Conservation (phyloP, 2,329 filamentous ascomycete genomes). For the Ceratocystis albifundus region DNA sequence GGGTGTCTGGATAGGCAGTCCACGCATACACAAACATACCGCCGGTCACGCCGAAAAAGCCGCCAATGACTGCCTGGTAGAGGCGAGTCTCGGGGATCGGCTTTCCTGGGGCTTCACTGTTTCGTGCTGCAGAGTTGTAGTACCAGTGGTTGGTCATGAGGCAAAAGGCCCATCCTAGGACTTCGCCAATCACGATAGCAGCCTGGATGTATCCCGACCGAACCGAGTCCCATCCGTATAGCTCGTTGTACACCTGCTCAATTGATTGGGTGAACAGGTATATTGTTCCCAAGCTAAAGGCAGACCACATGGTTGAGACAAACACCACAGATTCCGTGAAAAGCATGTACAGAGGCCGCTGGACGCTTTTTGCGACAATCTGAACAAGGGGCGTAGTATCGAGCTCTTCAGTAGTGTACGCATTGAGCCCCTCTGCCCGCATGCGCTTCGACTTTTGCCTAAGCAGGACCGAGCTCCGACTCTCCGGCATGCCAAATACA, state of each 20-base stretch:
- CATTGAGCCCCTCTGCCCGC: conserved; percentile 13
- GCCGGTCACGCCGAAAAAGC: conserved; percentile 26
- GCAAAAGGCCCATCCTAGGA: conserved; percentile 23
- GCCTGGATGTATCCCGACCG: conserved; percentile 21
- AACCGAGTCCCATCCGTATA: conserved; percentile 25
- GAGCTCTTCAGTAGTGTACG: conserved; percentile 19
- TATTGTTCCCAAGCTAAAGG: conserved; percentile 26
- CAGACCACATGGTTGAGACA: conserved; percentile 37
- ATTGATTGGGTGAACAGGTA: conserved; percentile 27
- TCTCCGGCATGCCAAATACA: conserved; percentile 21
- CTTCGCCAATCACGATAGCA: conserved; percentile 19
- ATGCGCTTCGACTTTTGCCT: conserved; percentile 18
- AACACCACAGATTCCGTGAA: conserved; percentile 40
- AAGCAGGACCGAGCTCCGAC: conserved; percentile 14
- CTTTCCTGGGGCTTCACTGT: conserved; percentile 29
- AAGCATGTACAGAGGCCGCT: conserved; percentile 22
- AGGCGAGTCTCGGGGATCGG: conserved; percentile 26
- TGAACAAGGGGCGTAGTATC: conserved; percentile 16
- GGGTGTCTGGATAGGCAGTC: conserved; percentile 34
- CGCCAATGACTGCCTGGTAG: conserved; percentile 22
- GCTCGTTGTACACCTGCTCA: conserved; percentile 24
- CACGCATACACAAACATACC: conserved; percentile 43
- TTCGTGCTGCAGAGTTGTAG: conserved; percentile 32
- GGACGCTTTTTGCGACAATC: conserved; percentile 18
- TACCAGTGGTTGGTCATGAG: conserved; percentile 30